These are phyloP conservation scores for Prunus padus DNA, from an alignment of 306 rosid species.

Conservation along the genomic window DNA sequence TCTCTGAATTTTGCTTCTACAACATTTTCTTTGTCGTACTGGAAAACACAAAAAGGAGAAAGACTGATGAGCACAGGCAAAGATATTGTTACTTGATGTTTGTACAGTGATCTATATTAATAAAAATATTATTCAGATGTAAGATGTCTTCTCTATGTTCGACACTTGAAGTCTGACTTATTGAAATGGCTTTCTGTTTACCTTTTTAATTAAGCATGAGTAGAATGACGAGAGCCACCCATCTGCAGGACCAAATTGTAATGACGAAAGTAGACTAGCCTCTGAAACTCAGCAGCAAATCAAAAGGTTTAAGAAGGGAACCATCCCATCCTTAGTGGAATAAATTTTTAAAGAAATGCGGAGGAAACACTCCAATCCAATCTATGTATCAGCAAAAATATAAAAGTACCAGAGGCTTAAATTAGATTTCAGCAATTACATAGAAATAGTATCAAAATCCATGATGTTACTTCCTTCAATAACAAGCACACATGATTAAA, in stretches of 20 bases:
- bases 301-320: conserved; percentile 14
- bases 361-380: neutral
- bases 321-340: neutral
- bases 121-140: neutral
- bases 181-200: conserved; percentile 27
- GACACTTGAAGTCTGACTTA: conserved; percentile 19
- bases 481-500: conserved; percentile 12
- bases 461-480: neutral
- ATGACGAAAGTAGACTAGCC: conserved; percentile 69
- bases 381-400: neutral
- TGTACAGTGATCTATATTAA: neutral
- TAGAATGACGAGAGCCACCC: conserved; percentile 94
- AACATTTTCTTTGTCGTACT: conserved; percentile 84
- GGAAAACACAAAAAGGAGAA: conserved; percentile 27
- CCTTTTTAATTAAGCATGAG: conserved; percentile 91
- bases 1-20: conserved; percentile 82
- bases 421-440: neutral
- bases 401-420: conserved; percentile 6
- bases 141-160: conserved; percentile 5
- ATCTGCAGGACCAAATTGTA: conserved; percentile 86
- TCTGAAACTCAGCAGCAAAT: conserved; percentile 52
- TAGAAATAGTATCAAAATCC: neutral
- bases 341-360: neutral
- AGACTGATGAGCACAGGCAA: conserved; percentile 14
- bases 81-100: neutral